phyloP scores from a whole-genome alignment of 768 basidiomycete genomes.

The Pholiota molesta region DNA sequence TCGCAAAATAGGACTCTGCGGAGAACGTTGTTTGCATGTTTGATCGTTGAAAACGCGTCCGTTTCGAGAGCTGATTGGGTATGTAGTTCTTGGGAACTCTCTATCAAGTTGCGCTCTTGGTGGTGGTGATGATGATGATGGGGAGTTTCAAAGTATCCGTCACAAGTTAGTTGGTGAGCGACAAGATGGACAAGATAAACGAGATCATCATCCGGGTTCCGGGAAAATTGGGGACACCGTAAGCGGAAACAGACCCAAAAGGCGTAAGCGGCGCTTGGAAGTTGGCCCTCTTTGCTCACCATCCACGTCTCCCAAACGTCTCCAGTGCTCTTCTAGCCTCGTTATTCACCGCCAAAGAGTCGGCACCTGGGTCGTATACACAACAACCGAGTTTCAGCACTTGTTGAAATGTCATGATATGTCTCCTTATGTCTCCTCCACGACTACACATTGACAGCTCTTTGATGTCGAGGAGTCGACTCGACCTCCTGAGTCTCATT shows the following conservation, averaged over 20 bases:
- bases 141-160: background rate
- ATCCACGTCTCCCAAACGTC: no score
- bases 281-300: no score
- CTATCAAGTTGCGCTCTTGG: background rate
- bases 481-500: background rate
- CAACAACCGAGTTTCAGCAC: no score
- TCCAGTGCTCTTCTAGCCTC: no score
- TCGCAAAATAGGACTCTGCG: constrained; percentile 88
- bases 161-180: background rate
- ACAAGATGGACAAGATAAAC: background rate
- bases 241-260: constrained; percentile 3
- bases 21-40: constrained; percentile 61
- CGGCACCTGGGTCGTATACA: no score
- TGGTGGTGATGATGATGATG: background rate
- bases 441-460: no score
- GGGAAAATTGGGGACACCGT: background rate
- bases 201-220: constrained; percentile 1
- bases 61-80: background rate
- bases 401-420: no score
- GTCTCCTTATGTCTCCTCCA: no score
- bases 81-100: background rate
- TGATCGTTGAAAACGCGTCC: background rate
- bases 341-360: no score
- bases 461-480: no score
- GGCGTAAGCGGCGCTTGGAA: background rate